phyloP scores from a whole-genome alignment of 2,329 filamentous ascomycete genomes.

The Simplicillium sp. region DNA sequence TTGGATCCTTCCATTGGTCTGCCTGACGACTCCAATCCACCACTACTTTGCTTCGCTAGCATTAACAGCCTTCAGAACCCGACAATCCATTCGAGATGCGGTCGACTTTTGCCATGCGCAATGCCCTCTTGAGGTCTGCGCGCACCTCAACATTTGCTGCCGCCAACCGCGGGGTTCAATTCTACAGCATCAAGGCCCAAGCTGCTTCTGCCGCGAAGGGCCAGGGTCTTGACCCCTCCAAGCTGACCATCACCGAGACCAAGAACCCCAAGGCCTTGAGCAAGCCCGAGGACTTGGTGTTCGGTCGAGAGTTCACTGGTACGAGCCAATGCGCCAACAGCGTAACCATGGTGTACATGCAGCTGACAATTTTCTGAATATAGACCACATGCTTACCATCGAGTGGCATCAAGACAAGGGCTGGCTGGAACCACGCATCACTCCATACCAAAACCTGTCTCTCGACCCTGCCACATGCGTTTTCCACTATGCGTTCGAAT shows the following conservation, averaged over 20 bases:
- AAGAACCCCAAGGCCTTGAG: conserved; percentile 63
- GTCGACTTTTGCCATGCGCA: conserved; percentile 18
- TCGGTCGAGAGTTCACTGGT: conserved; percentile 89
- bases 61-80: too few species aligned
- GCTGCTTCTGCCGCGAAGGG: conserved; percentile 42
- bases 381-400: conserved; percentile 93
- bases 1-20: conserved; percentile 2
- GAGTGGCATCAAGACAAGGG: conserved; percentile 84
- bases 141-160: conserved; percentile 24
- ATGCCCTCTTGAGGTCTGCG: conserved; percentile 21
- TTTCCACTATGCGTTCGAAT: conserved; percentile 97
- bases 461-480: conserved; percentile 95
- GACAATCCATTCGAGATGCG: conserved; percentile 14
- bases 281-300: conserved; percentile 74
- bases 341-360: neutral
- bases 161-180: conserved; percentile 18
- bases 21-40: too few species aligned
- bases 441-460: conserved; percentile 92
- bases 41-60: too few species aligned
- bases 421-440: conserved; percentile 76
- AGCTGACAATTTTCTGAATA: neutral
- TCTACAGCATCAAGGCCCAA: conserved; percentile 44
- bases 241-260: conserved; percentile 67
- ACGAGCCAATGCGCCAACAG: conserved; percentile 11
- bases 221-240: conserved; percentile 65